These are phyloP conservation scores for Colletotrichum liaoningense DNA, from an alignment of 2,329 filamentous ascomycete species.

Conservation along the genomic window DNA sequence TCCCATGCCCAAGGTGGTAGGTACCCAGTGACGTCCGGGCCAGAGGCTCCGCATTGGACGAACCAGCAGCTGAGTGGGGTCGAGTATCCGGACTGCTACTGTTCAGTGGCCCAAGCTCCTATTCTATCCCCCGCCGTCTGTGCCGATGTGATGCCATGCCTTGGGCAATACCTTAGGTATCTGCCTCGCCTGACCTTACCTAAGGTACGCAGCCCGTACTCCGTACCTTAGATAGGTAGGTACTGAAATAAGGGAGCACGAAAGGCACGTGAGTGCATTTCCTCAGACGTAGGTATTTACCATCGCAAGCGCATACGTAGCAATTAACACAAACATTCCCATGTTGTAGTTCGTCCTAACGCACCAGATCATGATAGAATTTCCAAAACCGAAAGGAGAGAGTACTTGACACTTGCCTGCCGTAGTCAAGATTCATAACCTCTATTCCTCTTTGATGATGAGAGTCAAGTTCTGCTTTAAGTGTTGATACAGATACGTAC, in stretches of 20 bases:
- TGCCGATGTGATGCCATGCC: neutral
- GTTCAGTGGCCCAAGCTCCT: constrained; percentile 20
- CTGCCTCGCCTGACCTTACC: no score
- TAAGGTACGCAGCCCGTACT: no score
- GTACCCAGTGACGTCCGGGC: neutral
- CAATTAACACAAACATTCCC: no score
- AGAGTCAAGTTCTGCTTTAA: neutral
- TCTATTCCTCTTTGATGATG: neutral
- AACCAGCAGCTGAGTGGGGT: constrained; percentile 3
- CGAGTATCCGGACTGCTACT: neutral
- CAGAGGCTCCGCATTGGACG: constrained; percentile 29
- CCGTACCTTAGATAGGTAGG: no score
- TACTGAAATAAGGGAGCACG: neutral
- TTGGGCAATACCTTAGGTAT: no score
- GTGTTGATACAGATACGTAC: neutral
- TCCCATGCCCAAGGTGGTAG: neutral
- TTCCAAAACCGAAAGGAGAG: no score
- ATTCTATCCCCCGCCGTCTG: neutral
- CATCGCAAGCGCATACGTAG: no score
- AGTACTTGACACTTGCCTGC: neutral
- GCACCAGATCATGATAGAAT: no score
- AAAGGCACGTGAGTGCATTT: neutral
- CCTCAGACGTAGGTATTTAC: neutral
- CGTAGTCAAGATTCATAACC: no score
- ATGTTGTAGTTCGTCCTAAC: no score